These are phyloP conservation scores for Luvunga scandens DNA, from an alignment of 345 rosid genomes.

Conservation along the genomic window DNA sequence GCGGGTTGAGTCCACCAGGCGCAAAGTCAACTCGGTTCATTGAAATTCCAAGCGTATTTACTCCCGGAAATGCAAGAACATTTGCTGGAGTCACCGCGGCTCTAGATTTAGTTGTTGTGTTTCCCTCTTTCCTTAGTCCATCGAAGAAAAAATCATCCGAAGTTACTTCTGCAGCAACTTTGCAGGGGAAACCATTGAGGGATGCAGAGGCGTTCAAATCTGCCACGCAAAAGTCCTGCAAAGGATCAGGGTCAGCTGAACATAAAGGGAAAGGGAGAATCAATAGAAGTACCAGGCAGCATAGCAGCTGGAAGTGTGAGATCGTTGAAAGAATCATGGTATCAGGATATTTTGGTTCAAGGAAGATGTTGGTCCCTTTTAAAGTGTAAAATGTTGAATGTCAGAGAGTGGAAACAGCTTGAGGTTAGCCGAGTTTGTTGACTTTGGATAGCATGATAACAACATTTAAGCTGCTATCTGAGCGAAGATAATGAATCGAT, in stretches of 20 bases:
- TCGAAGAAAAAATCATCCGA: conserved; percentile 69
- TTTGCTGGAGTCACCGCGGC: conserved; percentile 34
- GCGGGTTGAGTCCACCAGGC: conserved; percentile 62
- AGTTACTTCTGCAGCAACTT: conserved; percentile 39
- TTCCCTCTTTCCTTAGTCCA: conserved; percentile 44
- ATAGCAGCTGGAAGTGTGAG: conserved; percentile 8
- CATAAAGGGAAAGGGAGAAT: conserved; percentile 36
- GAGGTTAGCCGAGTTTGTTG: conserved; percentile 8
- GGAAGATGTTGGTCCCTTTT: conserved; percentile 1
- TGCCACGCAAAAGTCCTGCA: conserved; percentile 76
- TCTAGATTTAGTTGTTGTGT: conserved; percentile 51
- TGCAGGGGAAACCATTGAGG: conserved; percentile 76
- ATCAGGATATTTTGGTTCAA: conserved; percentile 1
- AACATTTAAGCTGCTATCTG: background rate
- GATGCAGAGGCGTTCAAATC: conserved; percentile 36
- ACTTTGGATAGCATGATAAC: background rate
- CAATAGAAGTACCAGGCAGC: conserved; percentile 22
- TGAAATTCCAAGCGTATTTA: conserved; percentile 62
- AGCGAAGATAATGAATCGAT: background rate
- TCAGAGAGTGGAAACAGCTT: background rate
- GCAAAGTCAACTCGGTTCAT: conserved; percentile 72
- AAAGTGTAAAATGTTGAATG: conserved; percentile 5
- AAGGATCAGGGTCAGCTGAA: conserved; percentile 53
- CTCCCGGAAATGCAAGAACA: conserved; percentile 54
- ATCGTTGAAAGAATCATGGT: conserved; percentile 27